Percentiles rank a stretch among this genome's conserved stretches.
Evolutionary conservation across 2,329 filamentous ascomycete genomes (phyloP).

Genomic region (Fusarium ramigenum): DNA sequence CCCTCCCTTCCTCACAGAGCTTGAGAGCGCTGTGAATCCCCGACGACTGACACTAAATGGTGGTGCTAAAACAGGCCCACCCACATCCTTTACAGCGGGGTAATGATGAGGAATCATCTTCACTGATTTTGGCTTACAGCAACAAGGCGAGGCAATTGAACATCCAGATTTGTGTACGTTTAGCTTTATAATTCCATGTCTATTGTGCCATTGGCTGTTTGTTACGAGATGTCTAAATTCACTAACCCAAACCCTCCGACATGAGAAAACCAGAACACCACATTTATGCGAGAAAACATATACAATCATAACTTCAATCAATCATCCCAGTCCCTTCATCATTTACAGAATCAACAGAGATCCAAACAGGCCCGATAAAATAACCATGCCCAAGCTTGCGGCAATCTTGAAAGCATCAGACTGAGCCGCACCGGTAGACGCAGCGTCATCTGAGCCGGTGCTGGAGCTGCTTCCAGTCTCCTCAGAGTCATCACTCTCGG

Average conservation of each 20-base stretch:
- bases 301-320: neutral
- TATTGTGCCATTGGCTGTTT: neutral
- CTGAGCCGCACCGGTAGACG: neutral
- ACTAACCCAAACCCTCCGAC: neutral
- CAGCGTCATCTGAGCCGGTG: neutral
- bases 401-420: conserved; percentile 12
- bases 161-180: too few species aligned
- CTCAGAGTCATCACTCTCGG: neutral
- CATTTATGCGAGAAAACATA: neutral
- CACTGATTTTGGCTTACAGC: neutral
- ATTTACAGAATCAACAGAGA: conserved; percentile 20
- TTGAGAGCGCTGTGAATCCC: neutral
- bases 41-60: neutral
- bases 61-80: neutral
- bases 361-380: conserved; percentile 30
- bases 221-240: neutral
- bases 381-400: conserved; percentile 8
- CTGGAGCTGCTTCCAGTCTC: conserved; percentile 4
- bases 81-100: neutral
- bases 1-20: neutral
- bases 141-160: neutral
- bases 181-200: neutral
- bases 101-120: neutral
- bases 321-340: neutral
- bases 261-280: neutral